Base-by-base conservation (phyloP, 208 protist species). In the Porcisia deanei region DNA sequence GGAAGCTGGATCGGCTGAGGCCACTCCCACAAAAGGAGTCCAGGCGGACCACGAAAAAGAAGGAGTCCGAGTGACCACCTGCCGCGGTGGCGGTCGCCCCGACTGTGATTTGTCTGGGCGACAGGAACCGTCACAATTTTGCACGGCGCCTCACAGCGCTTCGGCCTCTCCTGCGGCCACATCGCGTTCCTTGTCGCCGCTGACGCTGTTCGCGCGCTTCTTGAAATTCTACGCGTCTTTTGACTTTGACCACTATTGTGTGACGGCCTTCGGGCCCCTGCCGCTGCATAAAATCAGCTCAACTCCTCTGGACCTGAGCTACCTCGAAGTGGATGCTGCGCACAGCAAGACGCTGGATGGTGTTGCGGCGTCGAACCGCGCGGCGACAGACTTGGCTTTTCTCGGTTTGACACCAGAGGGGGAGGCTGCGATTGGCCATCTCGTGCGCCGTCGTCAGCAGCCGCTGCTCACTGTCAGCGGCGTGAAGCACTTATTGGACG, bases 181-280 rank as follows among this genome's bases (percentile, higher is more conserved):
- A 55, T 22, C 25, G 20, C 37, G 73, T 58, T 55, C 55, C 12
- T 71, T 82, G 12, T 88, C 91, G 3, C 89, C 90, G 22, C 75
- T 94, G 68, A 72, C 81, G 34, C 77, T 98, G 47, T 80, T 92
- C 53, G 87, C 84, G 14, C 88, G 91, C 63, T 96, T 96, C 49
- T 54, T 96, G 2, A 92, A 94, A 83, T 94, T 94, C 54, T 97
- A 86, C 78, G 78, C 84, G 41, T 86, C 89, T 64, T 96, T 96
- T 79, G 92, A 96, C 77, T 94, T 90, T 76, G 90, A 91, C 16
- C 80, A 76, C 41, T 92, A 95, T 73, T 94, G 89, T 69, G 87
- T 93, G 14, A 96, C 90, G 3, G 81, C 91, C 53, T 97, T 94
- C 75, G 92, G 92, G 4, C 88, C 92, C 12, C 80, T 97, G 43